A percentile compares a stretch with the other conserved stretches of the same genome.
Evolutionary conservation across 2,329 filamentous ascomycete species (phyloP).

Genomic region (Xylariomycetidae sp.): DNA sequence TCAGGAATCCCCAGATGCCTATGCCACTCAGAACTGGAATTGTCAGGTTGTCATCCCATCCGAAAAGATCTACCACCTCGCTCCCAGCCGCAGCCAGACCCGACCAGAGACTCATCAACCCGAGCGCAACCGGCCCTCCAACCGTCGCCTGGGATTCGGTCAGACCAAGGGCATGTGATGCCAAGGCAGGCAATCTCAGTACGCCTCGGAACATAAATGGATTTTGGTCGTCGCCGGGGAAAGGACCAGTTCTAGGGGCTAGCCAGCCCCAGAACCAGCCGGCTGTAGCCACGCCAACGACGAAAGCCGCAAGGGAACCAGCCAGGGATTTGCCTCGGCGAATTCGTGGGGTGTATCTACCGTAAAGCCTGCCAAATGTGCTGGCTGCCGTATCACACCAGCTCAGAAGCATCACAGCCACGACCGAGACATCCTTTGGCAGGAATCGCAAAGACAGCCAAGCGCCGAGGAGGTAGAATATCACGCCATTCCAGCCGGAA

Average conservation of each 20-base stretch:
- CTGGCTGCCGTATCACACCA: slow-evolving; percentile 98
- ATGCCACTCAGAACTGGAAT: slow-evolving; percentile 88
- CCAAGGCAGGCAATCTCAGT: slow-evolving; percentile 60
- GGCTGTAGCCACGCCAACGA: slow-evolving; percentile 77
- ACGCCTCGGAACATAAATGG: slow-evolving; percentile 77
- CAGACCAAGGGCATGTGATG: slow-evolving; percentile 57
- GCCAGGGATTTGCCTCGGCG: slow-evolving; percentile 87
- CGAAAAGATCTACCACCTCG: slow-evolving; percentile 85
- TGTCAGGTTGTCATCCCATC: slow-evolving; percentile 95
- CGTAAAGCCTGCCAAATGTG: slow-evolving; percentile 87
- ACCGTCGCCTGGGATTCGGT: slow-evolving; percentile 54
- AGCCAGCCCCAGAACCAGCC: slow-evolving; percentile 84
- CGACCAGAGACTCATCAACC: slow-evolving; percentile 76
- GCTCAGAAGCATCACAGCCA: slow-evolving; percentile 82
- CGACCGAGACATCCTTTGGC: slow-evolving; percentile 87
- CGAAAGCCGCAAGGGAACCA: slow-evolving; percentile 76
- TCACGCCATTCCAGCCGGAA: slow-evolving; percentile 89
- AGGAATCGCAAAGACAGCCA: slow-evolving; percentile 82
- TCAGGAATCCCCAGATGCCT: slow-evolving; percentile 88
- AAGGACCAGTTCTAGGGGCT: slow-evolving; percentile 61
- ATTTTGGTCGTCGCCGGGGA: slow-evolving; percentile 61
- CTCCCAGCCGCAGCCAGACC: slow-evolving; percentile 85
- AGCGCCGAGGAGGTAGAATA: slow-evolving; percentile 89
- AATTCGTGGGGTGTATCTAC: slow-evolving; percentile 79
- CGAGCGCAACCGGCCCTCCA: slow-evolving; percentile 66